These are phyloP conservation scores for Neospermospora avenae DNA, from an alignment of 2,329 filamentous ascomycete genomes.

Conservation along the genomic window DNA sequence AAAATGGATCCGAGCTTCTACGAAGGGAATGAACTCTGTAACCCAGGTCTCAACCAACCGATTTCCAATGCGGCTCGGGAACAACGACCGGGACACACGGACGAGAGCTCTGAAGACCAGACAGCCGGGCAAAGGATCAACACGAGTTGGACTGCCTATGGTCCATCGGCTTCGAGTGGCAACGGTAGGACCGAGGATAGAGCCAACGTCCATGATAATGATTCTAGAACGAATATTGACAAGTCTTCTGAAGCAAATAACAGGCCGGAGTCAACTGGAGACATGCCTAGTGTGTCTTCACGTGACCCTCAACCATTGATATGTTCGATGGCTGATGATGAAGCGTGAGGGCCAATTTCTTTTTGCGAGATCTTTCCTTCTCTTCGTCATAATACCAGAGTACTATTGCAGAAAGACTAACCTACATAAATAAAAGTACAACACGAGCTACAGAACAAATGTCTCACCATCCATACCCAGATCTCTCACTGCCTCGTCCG, in stretches of 20 bases:
- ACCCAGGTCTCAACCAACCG: not conserved
- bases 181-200: slow-evolving; percentile 8
- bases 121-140: slow-evolving; percentile 1
- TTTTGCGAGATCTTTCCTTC: not conserved
- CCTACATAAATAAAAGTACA: slow-evolving; percentile 12
- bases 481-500: slow-evolving; percentile 44
- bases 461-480: slow-evolving; percentile 35
- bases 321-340: not conserved
- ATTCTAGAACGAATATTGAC: slow-evolving; percentile 11
- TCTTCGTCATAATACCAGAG: not conserved
- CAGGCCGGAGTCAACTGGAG: not conserved
- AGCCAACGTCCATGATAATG: not conserved
- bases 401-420: not conserved
- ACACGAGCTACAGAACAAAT: slow-evolving; percentile 14
- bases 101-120: not conserved
- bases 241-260: slow-evolving; percentile 3
- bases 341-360: not conserved
- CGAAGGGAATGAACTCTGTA: not conserved
- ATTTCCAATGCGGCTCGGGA: not conserved
- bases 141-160: slow-evolving; percentile 23
- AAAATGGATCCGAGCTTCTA: not conserved
- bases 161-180: slow-evolving; percentile 15
- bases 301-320: slow-evolving; percentile 12
- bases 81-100: not conserved
- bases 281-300: slow-evolving; percentile 5